Conservation (phyloP, 139 green algal genomes). For the Micractinium sp. region DNA sequence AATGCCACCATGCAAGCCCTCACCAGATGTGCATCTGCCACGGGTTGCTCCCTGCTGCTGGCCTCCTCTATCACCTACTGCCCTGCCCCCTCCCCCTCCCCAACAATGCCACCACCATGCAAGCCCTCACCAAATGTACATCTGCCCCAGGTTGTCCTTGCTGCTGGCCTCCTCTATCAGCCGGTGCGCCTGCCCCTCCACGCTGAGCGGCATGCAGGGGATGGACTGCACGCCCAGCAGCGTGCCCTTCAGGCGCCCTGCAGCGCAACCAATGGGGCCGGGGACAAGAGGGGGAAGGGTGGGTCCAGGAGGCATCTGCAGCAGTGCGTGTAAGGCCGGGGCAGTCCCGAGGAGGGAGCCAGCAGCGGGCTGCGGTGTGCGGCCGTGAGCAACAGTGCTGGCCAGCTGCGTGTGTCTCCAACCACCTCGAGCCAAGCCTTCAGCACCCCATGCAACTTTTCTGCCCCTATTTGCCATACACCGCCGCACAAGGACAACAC, state of each 20-base stretch:
- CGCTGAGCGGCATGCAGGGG: slow-evolving; percentile 82
- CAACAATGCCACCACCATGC: not conserved
- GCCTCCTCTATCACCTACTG: not conserved
- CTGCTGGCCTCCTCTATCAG: slow-evolving; percentile 90
- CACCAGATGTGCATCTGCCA: not conserved
- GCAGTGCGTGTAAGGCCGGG: too few species aligned
- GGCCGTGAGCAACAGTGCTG: too few species aligned
- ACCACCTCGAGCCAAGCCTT: too few species aligned
- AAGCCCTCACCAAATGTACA: slow-evolving; percentile 31
- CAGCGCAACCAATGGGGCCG: not conserved
- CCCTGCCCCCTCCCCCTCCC: too few species aligned
- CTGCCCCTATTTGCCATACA: too few species aligned
- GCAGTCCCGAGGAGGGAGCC: too few species aligned
- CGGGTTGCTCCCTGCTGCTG: not conserved
- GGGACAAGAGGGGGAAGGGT: not conserved
- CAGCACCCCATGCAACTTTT: too few species aligned
- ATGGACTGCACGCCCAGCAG: slow-evolving; percentile 87
- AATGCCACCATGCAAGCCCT: not conserved
- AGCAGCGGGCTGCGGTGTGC: too few species aligned
- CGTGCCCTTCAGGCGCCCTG: slow-evolving; percentile 77
- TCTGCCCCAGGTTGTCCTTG: slow-evolving; percentile 51
- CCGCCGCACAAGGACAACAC: too few species aligned
- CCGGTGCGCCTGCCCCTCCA: slow-evolving; percentile 87
- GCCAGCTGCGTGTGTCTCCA: too few species aligned
- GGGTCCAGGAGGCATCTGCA: too few species aligned